Evolutionary conservation across 305 asterid genomes (phyloP).

Genomic region (Fraxinus baroniana): DNA sequence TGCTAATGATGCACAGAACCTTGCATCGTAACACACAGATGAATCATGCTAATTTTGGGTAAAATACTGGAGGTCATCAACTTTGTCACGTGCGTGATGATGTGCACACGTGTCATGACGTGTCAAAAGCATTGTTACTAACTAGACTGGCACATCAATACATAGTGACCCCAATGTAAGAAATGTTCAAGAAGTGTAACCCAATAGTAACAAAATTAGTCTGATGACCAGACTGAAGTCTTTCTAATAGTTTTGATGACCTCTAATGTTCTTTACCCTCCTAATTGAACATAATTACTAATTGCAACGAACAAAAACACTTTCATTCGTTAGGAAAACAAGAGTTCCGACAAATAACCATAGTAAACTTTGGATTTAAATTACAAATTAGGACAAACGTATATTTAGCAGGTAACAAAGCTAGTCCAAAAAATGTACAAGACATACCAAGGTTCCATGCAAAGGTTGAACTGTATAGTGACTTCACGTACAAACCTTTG

Average conservation of each 20-base stretch:
- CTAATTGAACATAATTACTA: background rate
- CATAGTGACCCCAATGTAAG: background rate
- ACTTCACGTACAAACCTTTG: constrained; percentile 92
- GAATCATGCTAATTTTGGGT: background rate
- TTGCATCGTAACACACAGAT: background rate
- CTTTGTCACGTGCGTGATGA: background rate
- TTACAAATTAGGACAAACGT: background rate
- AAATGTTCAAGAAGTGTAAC: background rate
- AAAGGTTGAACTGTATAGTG: constrained; percentile 80
- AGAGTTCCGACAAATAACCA: background rate
- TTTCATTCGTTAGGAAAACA: constrained; percentile 3
- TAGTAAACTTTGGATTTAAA: background rate
- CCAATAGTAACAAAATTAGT: background rate
- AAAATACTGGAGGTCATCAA: background rate
- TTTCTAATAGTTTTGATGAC: background rate
- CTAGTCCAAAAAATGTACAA: background rate
- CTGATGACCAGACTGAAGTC: background rate
- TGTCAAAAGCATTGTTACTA: background rate
- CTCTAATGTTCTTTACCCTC: background rate
- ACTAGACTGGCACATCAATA: background rate
- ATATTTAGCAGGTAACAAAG: background rate
- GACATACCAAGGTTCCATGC: constrained; percentile 97
- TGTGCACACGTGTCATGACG: background rate
- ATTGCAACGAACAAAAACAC: background rate
- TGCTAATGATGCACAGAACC: background rate